Evolutionary conservation across 1,139 yeast species (phyloP).

Genomic region (Saccharomyces uvarum): DNA sequence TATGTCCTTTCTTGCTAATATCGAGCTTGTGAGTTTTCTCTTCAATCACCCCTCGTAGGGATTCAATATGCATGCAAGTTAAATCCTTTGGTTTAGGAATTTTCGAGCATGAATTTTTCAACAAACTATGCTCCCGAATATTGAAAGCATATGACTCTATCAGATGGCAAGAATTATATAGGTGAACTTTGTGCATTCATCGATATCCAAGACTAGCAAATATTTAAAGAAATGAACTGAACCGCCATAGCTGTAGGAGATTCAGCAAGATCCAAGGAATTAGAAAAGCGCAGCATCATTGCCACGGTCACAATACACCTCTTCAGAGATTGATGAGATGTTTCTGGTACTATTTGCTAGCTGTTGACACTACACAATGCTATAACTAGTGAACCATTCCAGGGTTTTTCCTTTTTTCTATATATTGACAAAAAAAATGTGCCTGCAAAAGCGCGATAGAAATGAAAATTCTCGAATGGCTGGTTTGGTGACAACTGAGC

Average conservation of each 20-base stretch:
- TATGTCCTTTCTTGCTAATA: not conserved
- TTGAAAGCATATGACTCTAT: not conserved
- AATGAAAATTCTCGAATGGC: not conserved
- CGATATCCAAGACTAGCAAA: not conserved
- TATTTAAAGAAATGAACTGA: not conserved
- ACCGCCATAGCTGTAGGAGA: not conserved
- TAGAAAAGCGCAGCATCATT: not conserved
- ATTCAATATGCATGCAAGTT: not conserved
- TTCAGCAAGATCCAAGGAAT: not conserved
- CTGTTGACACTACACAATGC: not conserved
- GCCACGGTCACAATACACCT: not conserved
- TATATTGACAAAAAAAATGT: not conserved
- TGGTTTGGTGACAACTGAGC: not conserved
- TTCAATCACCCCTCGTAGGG: not conserved
- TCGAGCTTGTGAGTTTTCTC: not conserved
- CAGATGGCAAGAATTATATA: not conserved
- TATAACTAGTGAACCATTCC: not conserved
- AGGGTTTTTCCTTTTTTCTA: not conserved
- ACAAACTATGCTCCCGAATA: not conserved
- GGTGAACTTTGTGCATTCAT: not conserved
- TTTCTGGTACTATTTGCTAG: not conserved
- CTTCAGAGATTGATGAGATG: too few species aligned
- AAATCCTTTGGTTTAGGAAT: not conserved
- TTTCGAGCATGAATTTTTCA: not conserved
- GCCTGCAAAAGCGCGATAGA: not conserved